A percentile compares a stretch with the other conserved stretches of the same genome.
Evolutionary conservation across 805 yeast species (phyloP).

Genomic region (Zygoascus tannicola): DNA sequence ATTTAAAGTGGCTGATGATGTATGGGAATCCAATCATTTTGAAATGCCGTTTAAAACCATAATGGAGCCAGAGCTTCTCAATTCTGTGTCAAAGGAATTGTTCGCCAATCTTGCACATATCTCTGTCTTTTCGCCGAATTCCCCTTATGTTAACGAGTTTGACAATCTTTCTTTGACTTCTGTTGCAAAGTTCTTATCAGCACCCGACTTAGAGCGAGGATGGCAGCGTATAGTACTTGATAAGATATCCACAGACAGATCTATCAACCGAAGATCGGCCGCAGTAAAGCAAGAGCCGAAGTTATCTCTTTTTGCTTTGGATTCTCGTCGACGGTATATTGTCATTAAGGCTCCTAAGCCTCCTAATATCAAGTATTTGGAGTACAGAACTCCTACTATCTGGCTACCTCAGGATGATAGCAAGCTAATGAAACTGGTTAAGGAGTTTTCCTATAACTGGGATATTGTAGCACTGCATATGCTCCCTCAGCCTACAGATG

Average conservation of each 20-base stretch:
- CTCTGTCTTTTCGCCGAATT: conserved; percentile 11
- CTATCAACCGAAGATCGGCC: neutral
- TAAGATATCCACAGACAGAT: neutral
- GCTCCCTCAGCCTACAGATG: conserved; percentile 53
- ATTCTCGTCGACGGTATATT: conserved; percentile 16
- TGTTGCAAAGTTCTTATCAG: conserved; percentile 24
- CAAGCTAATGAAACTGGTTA: conserved; percentile 65
- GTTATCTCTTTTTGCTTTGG: conserved; percentile 15
- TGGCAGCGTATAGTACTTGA: conserved; percentile 28
- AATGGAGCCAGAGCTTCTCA: conserved; percentile 13
- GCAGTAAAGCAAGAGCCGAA: conserved; percentile 1
- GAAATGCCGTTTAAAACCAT: conserved; percentile 15
- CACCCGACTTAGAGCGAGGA: conserved; percentile 20
- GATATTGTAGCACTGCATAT: conserved; percentile 77
- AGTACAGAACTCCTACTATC: conserved; percentile 80
- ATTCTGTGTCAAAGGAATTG: conserved; percentile 19
- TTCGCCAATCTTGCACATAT: conserved; percentile 18
- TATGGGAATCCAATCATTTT: conserved; percentile 1
- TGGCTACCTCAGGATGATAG: conserved; percentile 96
- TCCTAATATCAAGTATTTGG: conserved; percentile 72
- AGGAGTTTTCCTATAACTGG: conserved; percentile 89
- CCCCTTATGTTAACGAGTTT: conserved; percentile 20
- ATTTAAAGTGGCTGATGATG: neutral
- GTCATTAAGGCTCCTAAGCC: conserved; percentile 80
- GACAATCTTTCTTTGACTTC: conserved; percentile 24